Evolutionary conservation across 768 basidiomycete species (phyloP).

Genomic region (Lactarius sp.): DNA sequence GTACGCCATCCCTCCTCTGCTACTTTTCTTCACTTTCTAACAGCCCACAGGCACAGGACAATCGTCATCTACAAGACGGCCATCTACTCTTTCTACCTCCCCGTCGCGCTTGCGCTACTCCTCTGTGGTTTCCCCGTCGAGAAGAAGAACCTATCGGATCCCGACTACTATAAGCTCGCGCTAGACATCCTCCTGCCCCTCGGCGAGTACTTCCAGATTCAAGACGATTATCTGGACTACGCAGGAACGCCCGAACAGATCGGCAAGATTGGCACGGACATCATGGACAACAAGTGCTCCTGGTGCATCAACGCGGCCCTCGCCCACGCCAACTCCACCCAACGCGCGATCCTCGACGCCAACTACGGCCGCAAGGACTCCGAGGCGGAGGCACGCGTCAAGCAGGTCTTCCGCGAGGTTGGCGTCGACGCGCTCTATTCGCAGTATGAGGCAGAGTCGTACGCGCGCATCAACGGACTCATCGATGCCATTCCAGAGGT

Average conservation of each 20-base stretch:
- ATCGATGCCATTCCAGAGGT: constrained; percentile 73
- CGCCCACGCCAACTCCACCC: constrained; percentile 46
- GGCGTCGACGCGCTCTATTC: constrained; percentile 63
- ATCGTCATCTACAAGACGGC: constrained; percentile 98
- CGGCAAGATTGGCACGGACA: constrained; percentile 97
- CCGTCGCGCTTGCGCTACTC: constrained; percentile 91
- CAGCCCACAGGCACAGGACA: constrained; percentile 61
- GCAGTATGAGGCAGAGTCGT: constrained; percentile 73
- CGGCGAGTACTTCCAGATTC: constrained; percentile 98
- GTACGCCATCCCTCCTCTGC: constrained; percentile 36
- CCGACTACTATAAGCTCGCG: constrained; percentile 66
- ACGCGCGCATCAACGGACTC: constrained; percentile 56
- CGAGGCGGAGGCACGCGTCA: constrained; percentile 53
- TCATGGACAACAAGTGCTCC: constrained; percentile 97
- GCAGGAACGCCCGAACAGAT: constrained; percentile 85
- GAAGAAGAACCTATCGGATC: constrained; percentile 41
- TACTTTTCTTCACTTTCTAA: neutral
- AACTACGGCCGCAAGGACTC: constrained; percentile 62
- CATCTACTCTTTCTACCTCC: constrained; percentile 97
- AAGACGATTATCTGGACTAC: constrained; percentile 96
- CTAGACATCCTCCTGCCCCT: constrained; percentile 81
- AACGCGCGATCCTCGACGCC: constrained; percentile 55
- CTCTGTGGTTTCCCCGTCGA: constrained; percentile 58
- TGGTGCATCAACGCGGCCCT: constrained; percentile 94
- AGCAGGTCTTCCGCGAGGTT: constrained; percentile 66